Base-by-base conservation (phyloP, 1,139 yeast species). In the Hansenula sp. region DNA sequence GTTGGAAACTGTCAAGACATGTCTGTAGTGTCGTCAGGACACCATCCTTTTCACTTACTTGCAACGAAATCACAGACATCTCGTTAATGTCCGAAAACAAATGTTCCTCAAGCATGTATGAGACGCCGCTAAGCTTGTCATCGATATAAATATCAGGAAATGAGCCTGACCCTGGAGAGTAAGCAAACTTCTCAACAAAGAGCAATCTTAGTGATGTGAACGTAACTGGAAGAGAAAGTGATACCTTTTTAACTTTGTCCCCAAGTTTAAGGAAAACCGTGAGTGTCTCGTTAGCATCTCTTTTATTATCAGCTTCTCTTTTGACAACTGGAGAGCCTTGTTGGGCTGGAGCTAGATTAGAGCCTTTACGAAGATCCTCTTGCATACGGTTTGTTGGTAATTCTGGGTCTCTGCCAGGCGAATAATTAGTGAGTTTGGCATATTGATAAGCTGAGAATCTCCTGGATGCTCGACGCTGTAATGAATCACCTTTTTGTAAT, bases 401-500 rank as follows among this genome's bases (percentile, higher is more conserved):
- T 10, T 64, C 66, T 1, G 64, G 60, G 31, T 57, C 61, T 27
- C 57, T 50, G 5, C 57, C 64, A 3, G 72, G 74, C 5, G 72
- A 68, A 51, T 68, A 71, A 51, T 78, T 81, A 0, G 90, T 74
- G 21, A 87, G 72, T 55, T 85, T 87, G 1, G 96, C 91, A 65
- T 84, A 86, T 59, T 93, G 98, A 52, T 90, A 93, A 0, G 97
- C 96, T 24, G 96, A 88, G 59, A 85, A 93, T 47, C 99, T 70
- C 53, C 89, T 79, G 0, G 97, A 90, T 0, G 99, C 99, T 48
- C 97, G 76, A 52, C 99, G 75, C 65, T 86, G 96, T 38, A 93
- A 67, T 2, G 86, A 84, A 46, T 85, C 87, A 2, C 91, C 88
- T 40, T 83, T 80, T 56, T 90, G 96, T 18, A 91, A 70, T 52